Conservation (phyloP, 805 yeast genomes). For the Ogataea populi-albae region DNA sequence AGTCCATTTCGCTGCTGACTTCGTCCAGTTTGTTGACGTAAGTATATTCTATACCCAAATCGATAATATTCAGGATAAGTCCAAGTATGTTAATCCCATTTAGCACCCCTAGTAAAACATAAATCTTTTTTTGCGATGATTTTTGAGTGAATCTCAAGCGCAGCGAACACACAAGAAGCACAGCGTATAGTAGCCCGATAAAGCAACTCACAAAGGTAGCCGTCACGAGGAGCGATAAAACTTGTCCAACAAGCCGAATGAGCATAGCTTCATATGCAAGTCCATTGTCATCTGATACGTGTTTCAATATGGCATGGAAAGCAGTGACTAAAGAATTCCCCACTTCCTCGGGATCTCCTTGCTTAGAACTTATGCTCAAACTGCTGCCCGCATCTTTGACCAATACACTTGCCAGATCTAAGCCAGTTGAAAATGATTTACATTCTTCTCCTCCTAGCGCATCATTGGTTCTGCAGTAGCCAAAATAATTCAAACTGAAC, state of each 20-base stretch:
- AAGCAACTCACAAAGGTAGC: slow-evolving; percentile 11
- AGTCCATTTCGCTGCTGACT: slow-evolving; percentile 12
- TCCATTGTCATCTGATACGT: slow-evolving; percentile 22
- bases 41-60: slow-evolving; percentile 13
- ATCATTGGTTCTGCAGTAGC: slow-evolving; percentile 44
- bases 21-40: slow-evolving; percentile 19
- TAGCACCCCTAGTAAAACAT: slow-evolving; percentile 7
- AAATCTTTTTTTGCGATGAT: slow-evolving; percentile 6
- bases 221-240: slow-evolving; percentile 14
- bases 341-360: slow-evolving; percentile 37
- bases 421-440: slow-evolving; percentile 36
- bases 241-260: slow-evolving; percentile 11
- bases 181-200: slow-evolving; percentile 15
- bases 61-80: slow-evolving; percentile 11
- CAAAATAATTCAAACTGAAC: slow-evolving; percentile 44
- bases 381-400: slow-evolving; percentile 51
- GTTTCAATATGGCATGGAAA: slow-evolving; percentile 35
- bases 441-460: slow-evolving; percentile 28
- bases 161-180: slow-evolving; percentile 13
- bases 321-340: slow-evolving; percentile 42
- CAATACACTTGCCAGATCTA: slow-evolving; percentile 46
- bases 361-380: slow-evolving; percentile 39
- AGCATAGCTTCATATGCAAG: slow-evolving; percentile 18
- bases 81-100: slow-evolving; percentile 8
- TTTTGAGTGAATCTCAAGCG: slow-evolving; percentile 16